Percentiles rank a stretch among this genome's conserved stretches.
These are phyloP conservation scores for Panus rudis DNA, from an alignment of 768 basidiomycete genomes.

Conservation along the genomic window DNA sequence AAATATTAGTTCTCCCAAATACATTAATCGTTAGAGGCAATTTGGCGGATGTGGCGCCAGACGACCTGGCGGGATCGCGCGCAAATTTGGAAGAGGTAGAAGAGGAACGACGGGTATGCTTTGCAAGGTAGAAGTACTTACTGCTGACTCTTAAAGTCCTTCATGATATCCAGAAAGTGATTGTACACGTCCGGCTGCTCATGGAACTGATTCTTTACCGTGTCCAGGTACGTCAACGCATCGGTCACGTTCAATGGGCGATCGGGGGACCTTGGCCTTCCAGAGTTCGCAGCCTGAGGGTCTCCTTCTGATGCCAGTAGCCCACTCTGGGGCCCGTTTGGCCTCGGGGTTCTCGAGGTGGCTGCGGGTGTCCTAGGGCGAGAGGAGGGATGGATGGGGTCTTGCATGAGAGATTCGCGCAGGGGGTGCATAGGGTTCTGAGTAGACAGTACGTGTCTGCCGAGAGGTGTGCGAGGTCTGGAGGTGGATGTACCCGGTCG, in stretches of 20 bases:
- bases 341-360: neutral
- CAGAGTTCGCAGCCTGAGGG: neutral
- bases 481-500: too few relatives aligned
- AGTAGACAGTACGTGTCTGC: neutral
- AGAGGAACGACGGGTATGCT: too few relatives aligned
- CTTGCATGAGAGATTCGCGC: too few relatives aligned
- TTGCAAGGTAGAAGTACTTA: constrained; percentile 35
- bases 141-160: constrained; percentile 97
- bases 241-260: constrained; percentile 87
- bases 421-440: constrained; percentile 1
- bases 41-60: too few relatives aligned
- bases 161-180: constrained; percentile 94
- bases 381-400: constrained; percentile 3
- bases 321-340: neutral
- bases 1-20: too few relatives aligned
- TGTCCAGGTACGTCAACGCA: constrained; percentile 89
- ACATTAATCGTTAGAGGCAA: too few relatives aligned
- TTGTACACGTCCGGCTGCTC: constrained; percentile 94
- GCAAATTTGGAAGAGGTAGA: neutral
- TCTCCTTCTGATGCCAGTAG: neutral
- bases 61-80: neutral
- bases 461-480: neutral
- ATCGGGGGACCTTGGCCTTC: constrained; percentile 9
- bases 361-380: constrained; percentile 2
- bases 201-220: constrained; percentile 87